These are phyloP conservation scores for Conringia planisiliqua DNA, from an alignment of 345 rosid species.

Conservation along the genomic window DNA sequence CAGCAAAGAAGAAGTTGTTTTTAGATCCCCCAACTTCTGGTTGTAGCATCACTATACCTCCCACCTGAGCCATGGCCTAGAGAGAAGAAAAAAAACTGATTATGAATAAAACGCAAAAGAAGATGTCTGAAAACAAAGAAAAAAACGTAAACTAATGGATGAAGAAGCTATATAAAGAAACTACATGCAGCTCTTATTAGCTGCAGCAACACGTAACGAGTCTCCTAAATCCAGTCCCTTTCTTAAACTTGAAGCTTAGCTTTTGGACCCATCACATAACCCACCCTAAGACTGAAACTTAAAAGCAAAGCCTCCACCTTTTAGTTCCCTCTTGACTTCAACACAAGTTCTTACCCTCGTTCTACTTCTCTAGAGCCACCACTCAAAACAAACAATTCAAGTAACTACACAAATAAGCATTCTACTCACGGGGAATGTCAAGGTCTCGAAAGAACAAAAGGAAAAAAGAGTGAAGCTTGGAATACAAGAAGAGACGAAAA, in stretches of 20 bases:
- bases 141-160: neutral
- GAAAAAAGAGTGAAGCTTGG: too few relatives aligned
- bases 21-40: conserved; percentile 87
- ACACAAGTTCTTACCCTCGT: neutral
- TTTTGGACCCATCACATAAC: too few relatives aligned
- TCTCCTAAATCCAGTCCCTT: neutral
- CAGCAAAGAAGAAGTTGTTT: conserved; percentile 85
- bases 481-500: neutral
- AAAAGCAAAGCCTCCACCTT: neutral
- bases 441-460: too few relatives aligned
- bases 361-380: neutral
- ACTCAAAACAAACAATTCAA: neutral
- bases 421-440: neutral
- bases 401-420: conserved; percentile 4
- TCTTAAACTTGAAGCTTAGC: neutral
- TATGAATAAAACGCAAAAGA: too few relatives aligned
- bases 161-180: neutral
- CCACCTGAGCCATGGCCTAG: conserved; percentile 98
- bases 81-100: conserved; percentile 14
- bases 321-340: neutral
- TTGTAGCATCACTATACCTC: conserved; percentile 88
- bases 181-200: neutral
- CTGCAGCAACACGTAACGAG: neutral
- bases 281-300: too few relatives aligned
- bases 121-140: neutral